These are phyloP conservation scores for Glycine latifolia DNA, from an alignment of 306 rosid genomes.

Conservation along the genomic window DNA sequence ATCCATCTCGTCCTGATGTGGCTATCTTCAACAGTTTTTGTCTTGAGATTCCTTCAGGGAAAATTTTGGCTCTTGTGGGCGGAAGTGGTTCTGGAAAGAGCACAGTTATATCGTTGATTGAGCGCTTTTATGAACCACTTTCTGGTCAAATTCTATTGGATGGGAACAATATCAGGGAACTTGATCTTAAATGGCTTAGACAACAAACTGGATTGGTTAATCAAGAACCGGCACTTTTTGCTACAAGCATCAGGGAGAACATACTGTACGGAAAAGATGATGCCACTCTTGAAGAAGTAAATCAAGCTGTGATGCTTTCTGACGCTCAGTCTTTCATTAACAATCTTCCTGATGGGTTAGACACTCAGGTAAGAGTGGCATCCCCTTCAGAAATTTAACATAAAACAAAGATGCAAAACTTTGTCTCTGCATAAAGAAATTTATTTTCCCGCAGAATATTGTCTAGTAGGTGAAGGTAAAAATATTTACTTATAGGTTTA, in stretches of 20 bases:
- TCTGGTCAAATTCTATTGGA: constrained; percentile 78
- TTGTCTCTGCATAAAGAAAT: no score
- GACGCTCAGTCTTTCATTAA: constrained; percentile 79
- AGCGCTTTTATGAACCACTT: constrained; percentile 87
- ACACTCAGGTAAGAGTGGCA: constrained; percentile 70
- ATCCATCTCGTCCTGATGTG: constrained; percentile 84
- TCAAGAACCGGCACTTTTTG: constrained; percentile 94
- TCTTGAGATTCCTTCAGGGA: constrained; percentile 81
- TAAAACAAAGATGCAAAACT: background rate
- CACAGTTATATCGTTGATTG: constrained; percentile 80
- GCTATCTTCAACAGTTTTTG: constrained; percentile 65
- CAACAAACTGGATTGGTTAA: constrained; percentile 83
- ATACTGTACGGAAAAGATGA: constrained; percentile 83
- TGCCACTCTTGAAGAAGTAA: constrained; percentile 75
- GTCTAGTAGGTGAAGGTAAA: no score
- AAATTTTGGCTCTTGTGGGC: constrained; percentile 88
- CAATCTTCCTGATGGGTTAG: constrained; percentile 88
- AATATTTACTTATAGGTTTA: no score
- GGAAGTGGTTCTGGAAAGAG: constrained; percentile 97
- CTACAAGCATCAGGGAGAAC: constrained; percentile 85
- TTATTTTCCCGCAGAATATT: no score
- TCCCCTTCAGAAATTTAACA: constrained; percentile 4
- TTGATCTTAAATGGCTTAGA: constrained; percentile 89
- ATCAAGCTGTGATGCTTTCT: constrained; percentile 71
- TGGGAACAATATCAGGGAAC: constrained; percentile 59